phyloP scores from a whole-genome alignment of 164 flowering plant genomes.

The Cinnamomum chago region DNA sequence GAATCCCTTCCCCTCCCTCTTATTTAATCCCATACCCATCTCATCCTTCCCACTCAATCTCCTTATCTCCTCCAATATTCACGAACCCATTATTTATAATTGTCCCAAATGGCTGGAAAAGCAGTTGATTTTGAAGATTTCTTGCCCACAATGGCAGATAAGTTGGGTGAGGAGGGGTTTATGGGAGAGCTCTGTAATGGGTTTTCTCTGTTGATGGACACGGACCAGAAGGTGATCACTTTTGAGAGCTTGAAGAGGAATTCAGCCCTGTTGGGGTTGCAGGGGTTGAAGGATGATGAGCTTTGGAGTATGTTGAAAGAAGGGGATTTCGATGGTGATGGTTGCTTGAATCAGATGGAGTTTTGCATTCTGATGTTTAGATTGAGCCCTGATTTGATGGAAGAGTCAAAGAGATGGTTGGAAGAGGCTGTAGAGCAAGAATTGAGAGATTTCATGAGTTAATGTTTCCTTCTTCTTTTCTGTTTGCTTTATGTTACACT shows the following conservation, averaged over 20 bases:
- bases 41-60: neutral
- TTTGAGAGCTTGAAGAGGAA: constrained; percentile 33
- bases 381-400: constrained; percentile 45
- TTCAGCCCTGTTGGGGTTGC: constrained; percentile 18
- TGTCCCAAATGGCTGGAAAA: constrained; percentile 1
- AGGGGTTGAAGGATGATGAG: constrained; percentile 28
- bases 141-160: constrained; percentile 27
- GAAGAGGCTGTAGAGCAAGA: constrained; percentile 13
- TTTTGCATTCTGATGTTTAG: constrained; percentile 57
- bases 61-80: neutral
- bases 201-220: constrained; percentile 30
- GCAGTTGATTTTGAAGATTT: constrained; percentile 24
- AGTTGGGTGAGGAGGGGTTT: constrained; percentile 28
- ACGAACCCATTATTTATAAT: neutral
- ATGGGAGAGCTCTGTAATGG: constrained; percentile 36
- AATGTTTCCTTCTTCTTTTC: neutral
- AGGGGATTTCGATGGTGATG: constrained; percentile 55
- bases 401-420: constrained; percentile 17
- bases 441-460: constrained; percentile 7
- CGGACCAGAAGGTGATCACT: constrained; percentile 24
- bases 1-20: neutral
- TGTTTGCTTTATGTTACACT: neutral
- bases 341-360: constrained; percentile 42
- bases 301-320: constrained; percentile 35
- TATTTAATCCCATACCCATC: neutral